Percentiles rank a stretch among this genome's conserved stretches.
phyloP scores from a whole-genome alignment of 352 stramenopile species.

The Phytophthora citricola region DNA sequence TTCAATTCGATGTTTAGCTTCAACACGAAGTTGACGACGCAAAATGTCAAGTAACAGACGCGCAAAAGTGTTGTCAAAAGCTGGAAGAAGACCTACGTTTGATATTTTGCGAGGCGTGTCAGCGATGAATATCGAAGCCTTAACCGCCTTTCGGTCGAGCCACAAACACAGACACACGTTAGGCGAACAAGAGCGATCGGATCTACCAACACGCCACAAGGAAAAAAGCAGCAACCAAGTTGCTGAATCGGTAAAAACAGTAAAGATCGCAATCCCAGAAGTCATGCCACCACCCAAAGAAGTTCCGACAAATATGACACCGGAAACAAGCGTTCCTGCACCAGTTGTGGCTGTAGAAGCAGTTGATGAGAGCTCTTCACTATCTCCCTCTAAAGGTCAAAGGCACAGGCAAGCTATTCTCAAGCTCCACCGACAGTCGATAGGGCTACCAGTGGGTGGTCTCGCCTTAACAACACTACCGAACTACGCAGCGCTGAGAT shows the following conservation, averaged over 20 bases:
- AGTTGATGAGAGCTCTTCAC: background rate
- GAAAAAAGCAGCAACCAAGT: slow-evolving; percentile 3
- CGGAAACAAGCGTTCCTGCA: background rate
- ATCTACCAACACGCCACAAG: slow-evolving; percentile 5
- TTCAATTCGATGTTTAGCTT: slow-evolving; percentile 30
- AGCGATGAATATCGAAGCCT: slow-evolving; percentile 81
- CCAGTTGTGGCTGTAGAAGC: slow-evolving; percentile 2
- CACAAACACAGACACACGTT: slow-evolving; percentile 37
- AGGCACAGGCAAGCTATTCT: slow-evolving; percentile 6
- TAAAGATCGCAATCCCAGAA: background rate
- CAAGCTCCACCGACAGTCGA: slow-evolving; percentile 12
- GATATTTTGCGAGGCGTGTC: slow-evolving; percentile 76
- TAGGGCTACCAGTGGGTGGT: slow-evolving; percentile 12
- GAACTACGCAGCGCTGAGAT: slow-evolving; percentile 51
- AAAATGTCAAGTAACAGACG: slow-evolving; percentile 37
- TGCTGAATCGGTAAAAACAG: background rate
- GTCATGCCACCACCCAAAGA: slow-evolving; percentile 3
- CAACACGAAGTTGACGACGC: slow-evolving; percentile 51
- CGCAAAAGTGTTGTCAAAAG: slow-evolving; percentile 50
- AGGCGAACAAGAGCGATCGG: slow-evolving; percentile 2
- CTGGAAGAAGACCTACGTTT: slow-evolving; percentile 70
- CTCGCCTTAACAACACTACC: slow-evolving; percentile 17
- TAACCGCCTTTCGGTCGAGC: slow-evolving; percentile 66
- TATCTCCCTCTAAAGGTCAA: slow-evolving; percentile 1
- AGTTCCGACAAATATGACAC: background rate